phyloP scores from a whole-genome alignment of 2,329 filamentous ascomycete species.

The Aaosphaeria arxii region DNA sequence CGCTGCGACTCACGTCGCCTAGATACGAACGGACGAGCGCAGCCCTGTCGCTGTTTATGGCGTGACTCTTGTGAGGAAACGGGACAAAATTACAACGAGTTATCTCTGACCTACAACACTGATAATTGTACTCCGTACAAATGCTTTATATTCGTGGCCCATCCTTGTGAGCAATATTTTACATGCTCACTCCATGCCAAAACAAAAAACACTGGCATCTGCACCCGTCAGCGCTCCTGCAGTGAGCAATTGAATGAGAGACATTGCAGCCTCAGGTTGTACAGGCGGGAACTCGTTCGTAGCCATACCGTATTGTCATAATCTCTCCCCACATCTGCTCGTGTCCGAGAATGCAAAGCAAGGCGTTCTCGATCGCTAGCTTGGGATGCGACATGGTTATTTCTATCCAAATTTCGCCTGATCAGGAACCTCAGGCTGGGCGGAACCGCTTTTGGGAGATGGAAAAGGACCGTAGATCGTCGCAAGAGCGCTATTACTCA shows the following conservation, averaged over 20 bases:
- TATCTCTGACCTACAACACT: no score
- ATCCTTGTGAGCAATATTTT: no score
- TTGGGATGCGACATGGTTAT: conserved; percentile 1
- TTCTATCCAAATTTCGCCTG: conserved; percentile 1
- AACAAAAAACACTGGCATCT: no score
- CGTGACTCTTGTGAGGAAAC: no score
- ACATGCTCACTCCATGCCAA: no score
- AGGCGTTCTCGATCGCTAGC: conserved; percentile 1
- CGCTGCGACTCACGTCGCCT: no score
- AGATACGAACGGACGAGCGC: no score
- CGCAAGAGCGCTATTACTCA: conserved; percentile 2
- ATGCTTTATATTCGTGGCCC: no score
- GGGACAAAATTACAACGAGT: no score
- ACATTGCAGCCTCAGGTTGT: background rate
- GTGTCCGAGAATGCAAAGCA: conserved; percentile 3
- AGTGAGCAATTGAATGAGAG: background rate
- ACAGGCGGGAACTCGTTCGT: background rate
- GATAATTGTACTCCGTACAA: no score
- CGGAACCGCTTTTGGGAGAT: background rate
- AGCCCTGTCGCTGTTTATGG: no score
- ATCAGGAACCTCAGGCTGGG: background rate
- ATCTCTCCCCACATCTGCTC: conserved; percentile 1
- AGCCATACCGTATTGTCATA: background rate
- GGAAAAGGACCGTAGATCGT: conserved; percentile 2
- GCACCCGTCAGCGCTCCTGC: no score